Evolutionary conservation across 1,284 basidiomycete genomes (phyloP).

Genomic region (Melanopsichium pennsylvanicum): DNA sequence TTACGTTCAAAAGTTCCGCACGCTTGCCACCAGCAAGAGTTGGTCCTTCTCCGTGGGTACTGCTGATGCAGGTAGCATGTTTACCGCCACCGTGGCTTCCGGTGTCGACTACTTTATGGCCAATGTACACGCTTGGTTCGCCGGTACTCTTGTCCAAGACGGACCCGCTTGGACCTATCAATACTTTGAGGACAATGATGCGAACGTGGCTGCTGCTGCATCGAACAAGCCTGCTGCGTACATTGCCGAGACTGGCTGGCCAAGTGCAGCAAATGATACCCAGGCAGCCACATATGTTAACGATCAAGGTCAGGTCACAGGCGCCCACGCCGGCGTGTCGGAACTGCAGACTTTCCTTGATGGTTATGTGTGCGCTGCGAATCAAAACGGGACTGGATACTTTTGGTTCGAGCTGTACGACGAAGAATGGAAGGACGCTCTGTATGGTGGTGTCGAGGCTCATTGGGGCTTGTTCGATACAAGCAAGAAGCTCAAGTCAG

Average conservation of each 20-base stretch:
- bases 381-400: slow-evolving; percentile 33
- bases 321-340: slow-evolving; percentile 18
- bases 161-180: slow-evolving; percentile 38
- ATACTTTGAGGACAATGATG: slow-evolving; percentile 31
- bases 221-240: slow-evolving; percentile 34
- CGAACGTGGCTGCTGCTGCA: slow-evolving; percentile 15
- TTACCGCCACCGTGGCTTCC: slow-evolving; percentile 25
- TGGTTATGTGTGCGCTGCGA: slow-evolving; percentile 29
- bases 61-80: slow-evolving; percentile 37
- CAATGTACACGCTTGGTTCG: slow-evolving; percentile 46
- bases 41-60: slow-evolving; percentile 37
- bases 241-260: slow-evolving; percentile 46
- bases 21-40: slow-evolving; percentile 13
- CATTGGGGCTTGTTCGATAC: slow-evolving; percentile 42
- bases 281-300: slow-evolving; percentile 20
- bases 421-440: slow-evolving; percentile 35
- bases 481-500: slow-evolving; percentile 38
- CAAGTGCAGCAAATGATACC: slow-evolving; percentile 28
- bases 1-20: slow-evolving; percentile 32
- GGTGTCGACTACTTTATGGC: slow-evolving; percentile 45
- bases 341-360: slow-evolving; percentile 42
- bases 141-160: slow-evolving; percentile 23
- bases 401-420: slow-evolving; percentile 45
- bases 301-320: slow-evolving; percentile 21
- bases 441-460: slow-evolving; percentile 41